Evolutionary conservation across 495 filamentous ascomycete species (phyloP).

Genomic region (Saxophila tyrrhenica): DNA sequence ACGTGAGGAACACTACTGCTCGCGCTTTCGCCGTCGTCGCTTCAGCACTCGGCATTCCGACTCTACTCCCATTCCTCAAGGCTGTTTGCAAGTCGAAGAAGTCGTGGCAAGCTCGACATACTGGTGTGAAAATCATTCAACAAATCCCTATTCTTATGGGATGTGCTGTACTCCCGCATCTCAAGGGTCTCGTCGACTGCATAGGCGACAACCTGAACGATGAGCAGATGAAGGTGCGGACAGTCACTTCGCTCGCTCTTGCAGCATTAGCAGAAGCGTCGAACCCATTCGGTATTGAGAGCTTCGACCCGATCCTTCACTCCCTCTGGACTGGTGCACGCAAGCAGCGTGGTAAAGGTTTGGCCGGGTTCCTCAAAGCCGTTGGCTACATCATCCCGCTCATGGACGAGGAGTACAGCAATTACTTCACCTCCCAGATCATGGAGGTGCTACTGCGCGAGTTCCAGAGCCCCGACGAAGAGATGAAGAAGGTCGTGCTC

Average conservation of each 20-base stretch:
- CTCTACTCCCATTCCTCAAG: constrained; percentile 84
- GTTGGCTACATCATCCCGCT: constrained; percentile 97
- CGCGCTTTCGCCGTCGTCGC: constrained; percentile 96
- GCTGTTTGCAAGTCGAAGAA: constrained; percentile 97
- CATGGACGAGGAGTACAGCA: constrained; percentile 99
- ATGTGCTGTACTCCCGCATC: constrained; percentile 88
- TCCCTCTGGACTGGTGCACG: constrained; percentile 92
- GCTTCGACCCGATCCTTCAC: constrained; percentile 94
- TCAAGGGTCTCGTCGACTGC: constrained; percentile 93
- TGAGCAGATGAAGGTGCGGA: constrained; percentile 94
- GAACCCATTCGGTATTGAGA: constrained; percentile 97
- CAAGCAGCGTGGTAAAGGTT: constrained; percentile 91
- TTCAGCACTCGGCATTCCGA: constrained; percentile 90
- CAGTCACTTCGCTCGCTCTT: constrained; percentile 89
- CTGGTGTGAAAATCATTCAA: constrained; percentile 98
- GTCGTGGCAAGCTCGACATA: constrained; percentile 97
- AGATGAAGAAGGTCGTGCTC: constrained; percentile 99
- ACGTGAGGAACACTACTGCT: constrained; percentile 98
- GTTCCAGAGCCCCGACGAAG: constrained; percentile 92
- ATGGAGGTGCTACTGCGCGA: constrained; percentile 97
- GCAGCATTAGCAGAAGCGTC: constrained; percentile 93
- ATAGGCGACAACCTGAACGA: constrained; percentile 93
- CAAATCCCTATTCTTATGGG: constrained; percentile 99
- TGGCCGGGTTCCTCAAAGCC: constrained; percentile 93
- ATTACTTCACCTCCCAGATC: constrained; percentile 97